These are phyloP conservation scores for Russula dissimulans DNA, from an alignment of 768 basidiomycete genomes.

Conservation along the genomic window DNA sequence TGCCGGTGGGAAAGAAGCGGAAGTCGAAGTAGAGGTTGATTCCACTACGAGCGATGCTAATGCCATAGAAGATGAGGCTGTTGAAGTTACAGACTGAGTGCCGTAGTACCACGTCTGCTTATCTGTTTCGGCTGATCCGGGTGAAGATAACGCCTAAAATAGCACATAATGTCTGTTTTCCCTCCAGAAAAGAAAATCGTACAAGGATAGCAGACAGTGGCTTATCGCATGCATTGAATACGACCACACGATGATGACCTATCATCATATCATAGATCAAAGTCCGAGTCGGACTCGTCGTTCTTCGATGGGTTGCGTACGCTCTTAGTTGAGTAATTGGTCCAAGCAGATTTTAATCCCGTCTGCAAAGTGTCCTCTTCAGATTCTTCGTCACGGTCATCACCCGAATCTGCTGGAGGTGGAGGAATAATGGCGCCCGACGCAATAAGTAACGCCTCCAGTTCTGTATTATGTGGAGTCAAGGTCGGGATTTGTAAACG, in stretches of 20 bases:
- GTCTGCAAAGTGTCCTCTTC: slow-evolving; percentile 42
- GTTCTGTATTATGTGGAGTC: slow-evolving; percentile 34
- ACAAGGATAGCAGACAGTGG: background rate
- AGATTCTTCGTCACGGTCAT: slow-evolving; percentile 37
- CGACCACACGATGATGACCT: too few relatives aligned
- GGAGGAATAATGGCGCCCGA: slow-evolving; percentile 56
- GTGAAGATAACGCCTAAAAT: background rate
- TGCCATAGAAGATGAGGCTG: slow-evolving; percentile 22
- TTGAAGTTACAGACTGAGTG: slow-evolving; percentile 23
- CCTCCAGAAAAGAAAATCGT: background rate
- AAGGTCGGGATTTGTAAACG: background rate
- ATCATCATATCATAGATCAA: slow-evolving; percentile 37
- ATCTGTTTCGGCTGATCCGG: background rate
- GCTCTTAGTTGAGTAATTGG: slow-evolving; percentile 47
- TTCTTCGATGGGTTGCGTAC: slow-evolving; percentile 41
- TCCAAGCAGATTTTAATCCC: slow-evolving; percentile 50
- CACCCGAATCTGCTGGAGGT: slow-evolving; percentile 28
- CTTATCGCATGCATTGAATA: background rate
- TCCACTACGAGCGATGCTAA: slow-evolving; percentile 18
- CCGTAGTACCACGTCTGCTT: slow-evolving; percentile 24
- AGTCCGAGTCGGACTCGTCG: slow-evolving; percentile 67
- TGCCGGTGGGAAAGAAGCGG: slow-evolving; percentile 29
- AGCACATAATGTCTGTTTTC: background rate
- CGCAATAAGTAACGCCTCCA: slow-evolving; percentile 61
- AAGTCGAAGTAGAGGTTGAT: slow-evolving; percentile 25